These are phyloP conservation scores for Euphorbia tirucalli DNA, from an alignment of 345 rosid genomes.

Conservation along the genomic window DNA sequence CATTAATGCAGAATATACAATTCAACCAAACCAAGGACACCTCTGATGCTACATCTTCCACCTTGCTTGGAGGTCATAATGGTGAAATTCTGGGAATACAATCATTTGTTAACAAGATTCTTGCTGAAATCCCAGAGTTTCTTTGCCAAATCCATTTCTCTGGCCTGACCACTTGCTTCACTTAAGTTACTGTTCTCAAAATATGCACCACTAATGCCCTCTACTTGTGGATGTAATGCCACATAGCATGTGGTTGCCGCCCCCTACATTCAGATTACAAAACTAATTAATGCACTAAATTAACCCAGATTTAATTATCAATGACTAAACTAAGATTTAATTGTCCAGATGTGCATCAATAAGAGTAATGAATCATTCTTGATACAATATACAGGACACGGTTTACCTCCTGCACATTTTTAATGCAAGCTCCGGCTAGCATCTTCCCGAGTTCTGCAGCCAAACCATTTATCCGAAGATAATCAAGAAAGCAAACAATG, in stretches of 20 bases:
- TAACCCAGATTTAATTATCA: background rate
- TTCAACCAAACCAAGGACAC: no score
- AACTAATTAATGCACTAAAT: no score
- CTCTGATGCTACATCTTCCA: no score
- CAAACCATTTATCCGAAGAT: background rate
- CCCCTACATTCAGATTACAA: slow-evolving; percentile 40
- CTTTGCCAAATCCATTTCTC: slow-evolving; percentile 39
- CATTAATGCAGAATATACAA: no score
- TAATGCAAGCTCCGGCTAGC: slow-evolving; percentile 36
- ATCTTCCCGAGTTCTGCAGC: slow-evolving; percentile 35
- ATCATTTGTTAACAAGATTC: slow-evolving; percentile 34
- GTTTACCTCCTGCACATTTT: slow-evolving; percentile 49
- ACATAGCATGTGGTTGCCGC: slow-evolving; percentile 64
- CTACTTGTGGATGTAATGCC: slow-evolving; percentile 59
- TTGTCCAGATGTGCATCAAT: background rate
- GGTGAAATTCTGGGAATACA: no score
- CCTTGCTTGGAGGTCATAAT: no score
- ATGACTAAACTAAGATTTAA: no score
- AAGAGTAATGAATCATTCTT: background rate
- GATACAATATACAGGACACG: background rate
- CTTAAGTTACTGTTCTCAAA: slow-evolving; percentile 44
- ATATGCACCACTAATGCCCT: slow-evolving; percentile 48
- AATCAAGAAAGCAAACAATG: slow-evolving; percentile 13
- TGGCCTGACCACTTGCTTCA: slow-evolving; percentile 30
- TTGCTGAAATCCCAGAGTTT: slow-evolving; percentile 59